phyloP scores from a whole-genome alignment of 441 rosid species.

The Brassica hybrid region DNA sequence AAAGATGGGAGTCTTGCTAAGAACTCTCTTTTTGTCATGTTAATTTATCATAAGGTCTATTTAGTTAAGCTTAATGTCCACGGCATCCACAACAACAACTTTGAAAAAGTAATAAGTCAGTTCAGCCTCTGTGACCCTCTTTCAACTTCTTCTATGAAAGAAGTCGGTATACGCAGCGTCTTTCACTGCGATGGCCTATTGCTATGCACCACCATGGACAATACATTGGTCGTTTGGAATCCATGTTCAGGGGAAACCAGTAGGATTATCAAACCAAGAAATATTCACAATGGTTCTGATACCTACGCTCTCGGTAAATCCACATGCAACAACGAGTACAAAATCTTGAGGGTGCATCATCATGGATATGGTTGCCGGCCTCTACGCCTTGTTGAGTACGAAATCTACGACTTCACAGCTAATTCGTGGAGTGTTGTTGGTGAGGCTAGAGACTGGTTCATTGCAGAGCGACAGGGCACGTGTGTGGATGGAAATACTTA shows the following conservation, averaged over 20 bases:
- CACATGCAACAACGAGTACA: neutral
- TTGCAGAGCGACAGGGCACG: neutral
- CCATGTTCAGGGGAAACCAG: neutral
- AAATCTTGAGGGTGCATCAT: neutral
- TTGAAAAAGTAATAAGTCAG: neutral
- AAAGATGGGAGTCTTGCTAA: too few species aligned
- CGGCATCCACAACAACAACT: neutral
- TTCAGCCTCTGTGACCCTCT: slow-evolving; percentile 2
- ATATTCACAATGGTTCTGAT: too few species aligned
- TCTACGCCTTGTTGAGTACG: neutral
- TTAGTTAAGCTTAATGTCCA: neutral
- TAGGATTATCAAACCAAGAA: neutral
- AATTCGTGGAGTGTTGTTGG: neutral
- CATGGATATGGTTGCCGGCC: too few species aligned
- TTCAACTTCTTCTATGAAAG: neutral
- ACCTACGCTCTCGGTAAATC: neutral
- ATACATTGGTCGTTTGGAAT: neutral
- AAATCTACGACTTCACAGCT: neutral
- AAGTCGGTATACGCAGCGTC: neutral
- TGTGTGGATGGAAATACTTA: neutral
- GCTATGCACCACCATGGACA: neutral
- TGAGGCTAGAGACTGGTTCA: neutral
- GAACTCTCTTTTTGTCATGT: too few species aligned
- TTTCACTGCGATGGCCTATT: neutral
- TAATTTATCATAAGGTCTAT: neutral